Evolutionary conservation across 257 asterid genomes (phyloP).

Genomic region (Dorcoceras hygrometricum): DNA sequence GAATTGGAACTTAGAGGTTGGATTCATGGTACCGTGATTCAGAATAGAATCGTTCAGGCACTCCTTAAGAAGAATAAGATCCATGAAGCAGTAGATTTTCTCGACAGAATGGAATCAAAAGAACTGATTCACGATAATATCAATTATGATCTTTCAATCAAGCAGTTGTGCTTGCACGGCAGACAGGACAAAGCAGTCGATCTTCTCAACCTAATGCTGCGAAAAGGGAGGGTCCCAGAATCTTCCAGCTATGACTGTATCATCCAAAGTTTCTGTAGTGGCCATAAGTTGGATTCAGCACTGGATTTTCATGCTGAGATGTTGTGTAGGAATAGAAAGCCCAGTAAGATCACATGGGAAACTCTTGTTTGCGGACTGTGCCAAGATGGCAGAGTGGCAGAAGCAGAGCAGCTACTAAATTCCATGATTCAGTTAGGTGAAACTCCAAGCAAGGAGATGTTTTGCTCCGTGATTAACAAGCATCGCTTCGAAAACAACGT

Average conservation of each 20-base stretch:
- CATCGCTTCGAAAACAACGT: constrained; percentile 44
- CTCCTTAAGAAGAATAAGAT: constrained; percentile 39
- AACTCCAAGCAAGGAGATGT: constrained; percentile 65
- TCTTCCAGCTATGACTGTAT: constrained; percentile 54
- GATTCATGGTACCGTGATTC: constrained; percentile 53
- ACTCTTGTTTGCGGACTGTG: constrained; percentile 40
- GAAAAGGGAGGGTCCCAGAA: constrained; percentile 47
- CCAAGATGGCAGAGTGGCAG: constrained; percentile 41
- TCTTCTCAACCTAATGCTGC: constrained; percentile 62
- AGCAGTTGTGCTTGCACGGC: constrained; percentile 55
- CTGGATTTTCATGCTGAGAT: constrained; percentile 72
- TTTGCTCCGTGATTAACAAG: constrained; percentile 41
- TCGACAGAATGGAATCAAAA: constrained; percentile 44
- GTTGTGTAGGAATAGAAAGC: constrained; percentile 47
- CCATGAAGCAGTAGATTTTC: constrained; percentile 49
- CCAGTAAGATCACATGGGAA: constrained; percentile 51
- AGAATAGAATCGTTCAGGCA: constrained; percentile 40
- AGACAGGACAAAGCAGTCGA: constrained; percentile 53
- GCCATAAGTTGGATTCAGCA: constrained; percentile 42
- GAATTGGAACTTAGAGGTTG: constrained; percentile 69
- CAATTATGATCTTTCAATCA: constrained; percentile 50
- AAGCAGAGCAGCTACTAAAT: constrained; percentile 56
- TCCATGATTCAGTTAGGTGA: constrained; percentile 53
- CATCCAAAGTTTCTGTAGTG: constrained; percentile 43
- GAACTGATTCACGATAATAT: constrained; percentile 38